phyloP scores from a whole-genome alignment of 345 rosid species.

The Toxicodendron radicans region DNA sequence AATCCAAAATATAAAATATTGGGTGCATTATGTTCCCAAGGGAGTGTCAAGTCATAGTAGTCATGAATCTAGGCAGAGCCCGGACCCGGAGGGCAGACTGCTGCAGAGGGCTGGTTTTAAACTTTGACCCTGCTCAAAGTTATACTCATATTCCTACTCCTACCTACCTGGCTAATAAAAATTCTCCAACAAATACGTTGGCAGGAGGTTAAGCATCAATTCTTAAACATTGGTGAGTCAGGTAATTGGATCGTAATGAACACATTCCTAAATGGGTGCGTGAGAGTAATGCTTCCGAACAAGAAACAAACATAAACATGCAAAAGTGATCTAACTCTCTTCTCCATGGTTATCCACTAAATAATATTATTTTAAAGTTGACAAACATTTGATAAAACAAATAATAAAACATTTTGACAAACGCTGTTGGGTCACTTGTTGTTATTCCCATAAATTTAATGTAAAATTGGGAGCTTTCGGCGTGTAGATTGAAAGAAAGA shows the following conservation, averaged over 20 bases:
- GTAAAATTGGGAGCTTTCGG: slow-evolving; percentile 13
- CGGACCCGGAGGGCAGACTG: too few species aligned
- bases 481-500: background rate
- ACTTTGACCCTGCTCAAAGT: slow-evolving; percentile 10
- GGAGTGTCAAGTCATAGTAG: background rate
- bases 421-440: slow-evolving; percentile 6
- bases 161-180: background rate
- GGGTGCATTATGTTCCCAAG: background rate
- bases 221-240: too few species aligned
- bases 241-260: background rate
- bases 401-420: background rate
- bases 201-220: slow-evolving; percentile 14
- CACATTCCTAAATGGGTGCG: background rate
- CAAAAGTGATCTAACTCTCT: background rate
- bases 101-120: background rate
- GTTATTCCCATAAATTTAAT: background rate
- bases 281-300: slow-evolving; percentile 3
- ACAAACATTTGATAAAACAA: background rate
- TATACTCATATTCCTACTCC: background rate
- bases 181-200: slow-evolving; percentile 18
- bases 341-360: slow-evolving; percentile 21
- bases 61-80: background rate
- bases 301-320: slow-evolving; percentile 1
- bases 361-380: background rate
- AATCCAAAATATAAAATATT: background rate